Evolutionary conservation across 495 filamentous ascomycete genomes (phyloP).

Genomic region (Penicillium manginii): DNA sequence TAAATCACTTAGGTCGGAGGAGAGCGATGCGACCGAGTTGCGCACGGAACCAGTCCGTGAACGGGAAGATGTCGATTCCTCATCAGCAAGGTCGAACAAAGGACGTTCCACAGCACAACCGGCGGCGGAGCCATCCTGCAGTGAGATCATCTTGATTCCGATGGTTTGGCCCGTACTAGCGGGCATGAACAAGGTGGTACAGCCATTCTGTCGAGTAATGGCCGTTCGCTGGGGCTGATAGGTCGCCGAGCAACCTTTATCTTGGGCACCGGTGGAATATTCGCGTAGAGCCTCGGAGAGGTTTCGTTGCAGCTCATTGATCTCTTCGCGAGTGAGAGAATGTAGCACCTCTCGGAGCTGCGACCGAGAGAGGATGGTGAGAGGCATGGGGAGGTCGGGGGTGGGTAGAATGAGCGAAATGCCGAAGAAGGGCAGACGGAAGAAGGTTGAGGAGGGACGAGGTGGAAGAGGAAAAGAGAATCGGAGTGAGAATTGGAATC

Average conservation of each 20-base stretch:
- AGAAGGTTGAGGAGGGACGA: neutral
- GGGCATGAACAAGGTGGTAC: slow-evolving; percentile 93
- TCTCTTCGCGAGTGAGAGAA: slow-evolving; percentile 69
- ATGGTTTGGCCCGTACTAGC: slow-evolving; percentile 61
- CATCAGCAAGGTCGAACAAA: slow-evolving; percentile 20
- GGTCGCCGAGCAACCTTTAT: slow-evolving; percentile 58
- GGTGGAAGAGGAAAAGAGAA: neutral
- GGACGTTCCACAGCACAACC: slow-evolving; percentile 40
- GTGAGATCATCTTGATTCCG: slow-evolving; percentile 67
- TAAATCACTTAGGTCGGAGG: slow-evolving; percentile 45
- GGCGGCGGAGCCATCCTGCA: slow-evolving; percentile 40
- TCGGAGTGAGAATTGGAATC: too few relatives aligned
- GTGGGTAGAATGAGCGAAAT: slow-evolving; percentile 2
- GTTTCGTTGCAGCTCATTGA: slow-evolving; percentile 63
- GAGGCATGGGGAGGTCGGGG: slow-evolving; percentile 57
- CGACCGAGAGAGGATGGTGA: slow-evolving; percentile 74
- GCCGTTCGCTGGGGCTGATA: slow-evolving; percentile 80
- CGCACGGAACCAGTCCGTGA: slow-evolving; percentile 23
- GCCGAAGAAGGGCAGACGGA: slow-evolving; percentile 1
- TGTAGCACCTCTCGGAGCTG: slow-evolving; percentile 73
- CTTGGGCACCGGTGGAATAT: slow-evolving; percentile 73
- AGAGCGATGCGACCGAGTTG: slow-evolving; percentile 41
- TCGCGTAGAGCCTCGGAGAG: slow-evolving; percentile 78
- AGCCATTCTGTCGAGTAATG: slow-evolving; percentile 68
- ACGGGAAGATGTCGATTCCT: slow-evolving; percentile 17